Conservation (phyloP, 805 yeast species). For the Ogataea minuta region DNA sequence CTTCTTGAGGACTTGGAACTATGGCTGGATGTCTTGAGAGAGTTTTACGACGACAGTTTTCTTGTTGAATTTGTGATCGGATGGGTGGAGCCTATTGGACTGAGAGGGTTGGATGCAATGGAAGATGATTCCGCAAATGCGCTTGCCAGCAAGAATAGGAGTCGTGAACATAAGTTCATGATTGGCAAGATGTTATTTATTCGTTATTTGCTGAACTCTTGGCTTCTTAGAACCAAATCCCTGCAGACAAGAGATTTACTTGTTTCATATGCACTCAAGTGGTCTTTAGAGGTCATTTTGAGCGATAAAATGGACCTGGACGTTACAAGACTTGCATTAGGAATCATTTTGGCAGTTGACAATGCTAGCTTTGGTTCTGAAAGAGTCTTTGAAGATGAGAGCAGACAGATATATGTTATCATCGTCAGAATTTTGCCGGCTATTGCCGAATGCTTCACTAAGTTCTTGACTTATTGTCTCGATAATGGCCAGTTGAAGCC, state of each 20-base stretch:
- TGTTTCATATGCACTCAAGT: slow-evolving; percentile 45
- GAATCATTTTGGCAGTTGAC: slow-evolving; percentile 53
- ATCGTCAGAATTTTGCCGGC: slow-evolving; percentile 54
- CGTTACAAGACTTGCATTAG: slow-evolving; percentile 61
- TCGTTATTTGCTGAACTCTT: slow-evolving; percentile 49
- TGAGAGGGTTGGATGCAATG: slow-evolving; percentile 52
- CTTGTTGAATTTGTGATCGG: slow-evolving; percentile 41
- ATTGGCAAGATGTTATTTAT: slow-evolving; percentile 60
- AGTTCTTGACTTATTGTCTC: slow-evolving; percentile 50
- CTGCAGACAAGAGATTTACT: slow-evolving; percentile 36
- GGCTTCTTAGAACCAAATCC: slow-evolving; percentile 31
- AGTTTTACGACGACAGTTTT: slow-evolving; percentile 37
- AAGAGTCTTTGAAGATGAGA: slow-evolving; percentile 27
- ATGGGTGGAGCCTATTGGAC: slow-evolving; percentile 54
- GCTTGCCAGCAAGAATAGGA: slow-evolving; percentile 35
- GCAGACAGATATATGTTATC: slow-evolving; percentile 41
- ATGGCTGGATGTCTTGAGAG: slow-evolving; percentile 45
- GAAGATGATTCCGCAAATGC: slow-evolving; percentile 29
- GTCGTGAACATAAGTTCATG: slow-evolving; percentile 54
- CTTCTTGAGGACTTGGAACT: slow-evolving; percentile 60
- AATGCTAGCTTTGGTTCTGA: slow-evolving; percentile 25
- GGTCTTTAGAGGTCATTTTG: slow-evolving; percentile 58
- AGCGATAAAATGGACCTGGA: slow-evolving; percentile 52
- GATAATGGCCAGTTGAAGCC: slow-evolving; percentile 44
- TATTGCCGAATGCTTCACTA: slow-evolving; percentile 48